A percentile compares a stretch with the other conserved stretches of the same genome.
These are phyloP conservation scores for Magnusiomyces sp. DNA, from an alignment of 1,139 yeast genomes.

Conservation along the genomic window DNA sequence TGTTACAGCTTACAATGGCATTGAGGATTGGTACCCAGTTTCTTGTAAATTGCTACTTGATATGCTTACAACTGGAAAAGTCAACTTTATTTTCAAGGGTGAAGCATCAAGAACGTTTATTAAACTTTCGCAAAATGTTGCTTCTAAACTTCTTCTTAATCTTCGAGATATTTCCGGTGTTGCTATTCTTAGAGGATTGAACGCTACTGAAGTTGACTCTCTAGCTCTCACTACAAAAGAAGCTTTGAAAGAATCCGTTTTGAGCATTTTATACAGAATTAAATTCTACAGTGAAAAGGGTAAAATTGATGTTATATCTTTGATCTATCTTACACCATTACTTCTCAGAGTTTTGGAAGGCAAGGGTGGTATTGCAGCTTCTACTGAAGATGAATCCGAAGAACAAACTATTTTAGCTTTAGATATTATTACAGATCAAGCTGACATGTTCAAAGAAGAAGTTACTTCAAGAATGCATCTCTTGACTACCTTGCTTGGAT, in stretches of 20 bases:
- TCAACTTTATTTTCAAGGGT: constrained; percentile 26
- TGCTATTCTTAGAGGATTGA: constrained; percentile 49
- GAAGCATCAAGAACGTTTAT: constrained; percentile 28
- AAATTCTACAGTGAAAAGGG: constrained; percentile 67
- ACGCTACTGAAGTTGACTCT: constrained; percentile 20
- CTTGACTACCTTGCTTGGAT: constrained; percentile 51
- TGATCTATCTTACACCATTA: constrained; percentile 70
- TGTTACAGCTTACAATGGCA: constrained; percentile 56
- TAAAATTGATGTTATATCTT: constrained; percentile 58
- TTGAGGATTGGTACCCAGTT: constrained; percentile 60
- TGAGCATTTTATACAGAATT: constrained; percentile 64
- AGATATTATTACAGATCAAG: constrained; percentile 68
- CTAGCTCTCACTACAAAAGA: constrained; percentile 41
- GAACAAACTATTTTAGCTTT: constrained; percentile 74
- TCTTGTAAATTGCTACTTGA: constrained; percentile 40
- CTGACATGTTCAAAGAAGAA: constrained; percentile 61
- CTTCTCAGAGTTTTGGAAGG: constrained; percentile 43
- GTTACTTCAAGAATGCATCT: constrained; percentile 62
- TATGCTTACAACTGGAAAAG: constrained; percentile 36
- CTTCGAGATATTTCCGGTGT: constrained; percentile 50
- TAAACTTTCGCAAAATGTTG: constrained; percentile 28
- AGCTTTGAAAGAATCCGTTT: constrained; percentile 45
- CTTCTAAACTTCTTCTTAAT: constrained; percentile 43
- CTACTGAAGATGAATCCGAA: constrained; percentile 75
- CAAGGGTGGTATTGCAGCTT: constrained; percentile 49